Evolutionary conservation across 805 yeast genomes (phyloP).

Genomic region (Lipomyces spencermartinsiae): DNA sequence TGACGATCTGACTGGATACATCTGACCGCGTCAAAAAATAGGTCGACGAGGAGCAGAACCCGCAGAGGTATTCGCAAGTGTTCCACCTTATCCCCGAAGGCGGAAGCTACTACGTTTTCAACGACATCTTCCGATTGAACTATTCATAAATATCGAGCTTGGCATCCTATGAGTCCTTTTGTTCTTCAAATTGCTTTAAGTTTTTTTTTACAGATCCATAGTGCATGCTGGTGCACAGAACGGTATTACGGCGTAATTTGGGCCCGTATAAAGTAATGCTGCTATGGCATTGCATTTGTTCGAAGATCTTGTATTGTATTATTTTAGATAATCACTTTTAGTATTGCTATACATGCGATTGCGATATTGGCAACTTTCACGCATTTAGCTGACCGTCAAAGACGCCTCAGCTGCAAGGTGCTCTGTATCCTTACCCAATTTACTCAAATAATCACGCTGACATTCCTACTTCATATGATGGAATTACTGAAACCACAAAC

Average conservation of each 20-base stretch:
- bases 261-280: not conserved
- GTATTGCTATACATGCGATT: too few relatives aligned
- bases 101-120: slow-evolving; percentile 88
- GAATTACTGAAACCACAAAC: too few relatives aligned
- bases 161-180: not conserved
- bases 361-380: too few relatives aligned
- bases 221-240: not conserved
- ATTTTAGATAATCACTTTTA: too few relatives aligned
- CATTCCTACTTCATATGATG: too few relatives aligned
- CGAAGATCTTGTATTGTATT: too few relatives aligned
- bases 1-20: not conserved
- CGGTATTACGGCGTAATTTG: not conserved
- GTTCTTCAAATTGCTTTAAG: not conserved
- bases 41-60: slow-evolving; percentile 90
- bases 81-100: slow-evolving; percentile 96
- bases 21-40: slow-evolving; percentile 11
- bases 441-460: too few relatives aligned
- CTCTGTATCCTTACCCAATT: too few relatives aligned
- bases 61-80: slow-evolving; percentile 96
- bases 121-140: slow-evolving; percentile 96
- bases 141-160: slow-evolving; percentile 43
- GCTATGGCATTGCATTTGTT: too few relatives aligned
- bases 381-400: too few relatives aligned
- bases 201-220: not conserved
- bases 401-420: too few relatives aligned